Percentiles rank a stretch among this genome's conserved stretches.
Conservation (phyloP, 139 green algal species). For the Picochlorum sp. region DNA sequence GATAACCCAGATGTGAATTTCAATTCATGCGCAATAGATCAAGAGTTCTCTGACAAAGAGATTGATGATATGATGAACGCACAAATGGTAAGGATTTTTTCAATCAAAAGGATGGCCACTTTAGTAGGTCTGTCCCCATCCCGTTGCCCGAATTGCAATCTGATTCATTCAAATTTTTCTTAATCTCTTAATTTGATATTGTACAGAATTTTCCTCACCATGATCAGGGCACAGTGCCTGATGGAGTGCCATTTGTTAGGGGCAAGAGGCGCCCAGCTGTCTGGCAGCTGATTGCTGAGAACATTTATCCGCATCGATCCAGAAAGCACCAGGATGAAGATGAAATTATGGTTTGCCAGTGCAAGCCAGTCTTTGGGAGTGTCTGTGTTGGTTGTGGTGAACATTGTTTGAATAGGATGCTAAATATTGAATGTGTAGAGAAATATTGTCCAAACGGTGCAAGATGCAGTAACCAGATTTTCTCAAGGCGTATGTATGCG, state of each 20-base stretch:
- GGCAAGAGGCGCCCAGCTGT: constrained; percentile 41
- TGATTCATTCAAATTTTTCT: too few species aligned
- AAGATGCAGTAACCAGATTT: constrained; percentile 88
- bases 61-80: constrained; percentile 50
- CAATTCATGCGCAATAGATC: constrained; percentile 52
- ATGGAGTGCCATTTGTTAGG: not conserved
- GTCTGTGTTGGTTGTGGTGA: constrained; percentile 55
- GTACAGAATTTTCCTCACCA: not conserved
- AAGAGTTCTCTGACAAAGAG: constrained; percentile 75
- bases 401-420: constrained; percentile 89
- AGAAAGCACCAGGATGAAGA: constrained; percentile 74
- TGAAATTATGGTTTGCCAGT: constrained; percentile 93
- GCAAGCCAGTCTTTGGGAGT: constrained; percentile 31
- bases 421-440: constrained; percentile 85
- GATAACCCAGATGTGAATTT: constrained; percentile 59
- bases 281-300: constrained; percentile 69
- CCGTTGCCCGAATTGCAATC: too few species aligned
- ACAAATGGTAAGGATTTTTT: not conserved
- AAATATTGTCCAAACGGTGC: constrained; percentile 82
- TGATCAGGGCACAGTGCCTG: not conserved
- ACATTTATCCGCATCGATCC: constrained; percentile 68
- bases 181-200: too few species aligned
- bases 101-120: not conserved
- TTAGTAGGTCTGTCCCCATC: too few species aligned
- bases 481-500: constrained; percentile 68